These are phyloP conservation scores for Trypanosomatidae sp. DNA, from an alignment of 208 protist genomes.

Conservation along the genomic window DNA sequence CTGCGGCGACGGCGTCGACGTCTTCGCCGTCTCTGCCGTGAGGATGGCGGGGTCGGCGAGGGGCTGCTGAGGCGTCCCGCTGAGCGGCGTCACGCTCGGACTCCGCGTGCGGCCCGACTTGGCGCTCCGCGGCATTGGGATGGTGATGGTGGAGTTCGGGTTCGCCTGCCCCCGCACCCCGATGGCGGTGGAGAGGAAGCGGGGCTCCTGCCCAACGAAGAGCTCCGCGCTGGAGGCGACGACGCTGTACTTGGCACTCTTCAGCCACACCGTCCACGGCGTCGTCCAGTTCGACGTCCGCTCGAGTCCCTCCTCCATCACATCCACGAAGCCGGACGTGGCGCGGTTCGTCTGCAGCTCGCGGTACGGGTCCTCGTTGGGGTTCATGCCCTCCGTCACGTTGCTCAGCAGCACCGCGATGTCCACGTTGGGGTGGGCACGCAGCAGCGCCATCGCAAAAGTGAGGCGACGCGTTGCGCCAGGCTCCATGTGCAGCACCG, in stretches of 20 bases:
- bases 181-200: slow-evolving; percentile 36
- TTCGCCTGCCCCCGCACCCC: slow-evolving; percentile 33
- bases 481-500: slow-evolving; percentile 56
- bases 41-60: slow-evolving; percentile 78
- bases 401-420: slow-evolving; percentile 63
- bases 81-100: slow-evolving; percentile 28
- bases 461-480: slow-evolving; percentile 35
- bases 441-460: slow-evolving; percentile 37
- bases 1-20: slow-evolving; percentile 22
- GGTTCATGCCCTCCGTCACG: slow-evolving; percentile 43
- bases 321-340: slow-evolving; percentile 59
- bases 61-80: slow-evolving; percentile 32
- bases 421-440: slow-evolving; percentile 37
- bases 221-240: slow-evolving; percentile 37
- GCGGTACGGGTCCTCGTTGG: slow-evolving; percentile 40
- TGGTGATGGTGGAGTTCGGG: slow-evolving; percentile 57
- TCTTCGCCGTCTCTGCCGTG: slow-evolving; percentile 60
- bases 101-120: slow-evolving; percentile 62
- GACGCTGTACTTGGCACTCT: slow-evolving; percentile 62
- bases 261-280: slow-evolving; percentile 73
- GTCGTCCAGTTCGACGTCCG: slow-evolving; percentile 26
- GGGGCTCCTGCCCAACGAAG: slow-evolving; percentile 39
- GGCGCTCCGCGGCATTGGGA: slow-evolving; percentile 83
- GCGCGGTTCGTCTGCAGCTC: slow-evolving; percentile 47
- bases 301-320: slow-evolving; percentile 66